phyloP scores from a whole-genome alignment of 192 early-diverging fungal species.

The Oehlia diaphana region DNA sequence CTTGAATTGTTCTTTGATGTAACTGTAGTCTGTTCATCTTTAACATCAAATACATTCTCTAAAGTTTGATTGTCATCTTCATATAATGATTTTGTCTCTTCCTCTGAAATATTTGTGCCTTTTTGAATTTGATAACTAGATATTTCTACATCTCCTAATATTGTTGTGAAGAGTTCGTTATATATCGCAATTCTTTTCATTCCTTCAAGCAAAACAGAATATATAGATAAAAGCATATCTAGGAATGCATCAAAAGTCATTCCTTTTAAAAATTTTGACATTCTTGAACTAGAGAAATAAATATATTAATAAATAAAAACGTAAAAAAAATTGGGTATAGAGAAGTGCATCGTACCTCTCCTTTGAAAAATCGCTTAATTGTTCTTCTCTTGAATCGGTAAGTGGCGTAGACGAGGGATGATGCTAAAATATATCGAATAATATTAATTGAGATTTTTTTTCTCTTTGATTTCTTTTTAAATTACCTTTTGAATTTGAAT shows the following conservation, averaged over 20 bases:
- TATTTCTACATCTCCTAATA: slow-evolving; percentile 63
- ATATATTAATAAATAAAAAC: slow-evolving; percentile 8
- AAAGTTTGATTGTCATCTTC: neutral
- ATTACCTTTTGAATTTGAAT: slow-evolving; percentile 77
- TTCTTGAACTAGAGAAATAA: slow-evolving; percentile 43
- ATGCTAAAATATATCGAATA: slow-evolving; percentile 19
- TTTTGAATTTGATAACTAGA: slow-evolving; percentile 37
- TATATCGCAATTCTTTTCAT: slow-evolving; percentile 72
- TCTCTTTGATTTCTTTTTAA: neutral
- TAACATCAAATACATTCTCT: neutral
- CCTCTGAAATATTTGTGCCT: slow-evolving; percentile 32
- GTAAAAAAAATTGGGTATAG: neutral
- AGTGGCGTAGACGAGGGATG: neutral
- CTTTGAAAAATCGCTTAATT: neutral
- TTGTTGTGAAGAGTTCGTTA: slow-evolving; percentile 64
- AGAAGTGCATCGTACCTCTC: neutral
- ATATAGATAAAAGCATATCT: slow-evolving; percentile 73
- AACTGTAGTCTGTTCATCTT: neutral
- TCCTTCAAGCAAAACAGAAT: slow-evolving; percentile 69
- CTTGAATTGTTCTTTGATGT: neutral
- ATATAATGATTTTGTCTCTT: slow-evolving; percentile 32
- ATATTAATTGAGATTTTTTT: neutral
- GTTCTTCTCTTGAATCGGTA: slow-evolving; percentile 1
- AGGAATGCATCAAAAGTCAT: slow-evolving; percentile 90
- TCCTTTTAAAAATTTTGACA: slow-evolving; percentile 66